These are phyloP conservation scores for Colletotrichum sublineola DNA, from an alignment of 2,329 filamentous ascomycete species.

Conservation along the genomic window DNA sequence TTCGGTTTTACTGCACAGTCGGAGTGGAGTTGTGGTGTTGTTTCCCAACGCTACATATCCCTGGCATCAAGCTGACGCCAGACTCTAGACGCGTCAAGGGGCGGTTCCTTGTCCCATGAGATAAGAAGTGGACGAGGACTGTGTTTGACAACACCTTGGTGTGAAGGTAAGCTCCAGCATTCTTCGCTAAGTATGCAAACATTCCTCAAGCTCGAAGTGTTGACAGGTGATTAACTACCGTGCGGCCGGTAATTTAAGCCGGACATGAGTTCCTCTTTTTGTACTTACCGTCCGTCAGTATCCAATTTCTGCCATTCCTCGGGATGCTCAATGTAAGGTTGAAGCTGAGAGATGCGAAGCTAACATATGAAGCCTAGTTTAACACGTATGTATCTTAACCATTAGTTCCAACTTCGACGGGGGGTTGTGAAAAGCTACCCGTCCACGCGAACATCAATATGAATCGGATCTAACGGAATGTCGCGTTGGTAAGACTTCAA, in stretches of 20 bases:
- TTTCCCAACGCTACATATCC: conserved; percentile 30
- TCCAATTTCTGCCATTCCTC: background rate
- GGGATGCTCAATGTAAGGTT: background rate
- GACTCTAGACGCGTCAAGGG: conserved; percentile 1
- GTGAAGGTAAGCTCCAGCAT: background rate
- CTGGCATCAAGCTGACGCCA: conserved; percentile 20
- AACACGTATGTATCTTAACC: background rate
- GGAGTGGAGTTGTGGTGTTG: conserved; percentile 2
- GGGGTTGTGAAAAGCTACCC: background rate
- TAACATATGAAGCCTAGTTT: background rate
- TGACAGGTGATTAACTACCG: background rate
- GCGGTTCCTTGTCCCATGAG: background rate
- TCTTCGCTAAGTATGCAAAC: background rate
- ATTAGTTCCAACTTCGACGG: background rate
- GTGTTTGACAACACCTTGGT: background rate
- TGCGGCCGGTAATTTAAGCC: background rate
- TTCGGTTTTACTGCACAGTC: background rate
- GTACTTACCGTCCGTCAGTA: background rate
- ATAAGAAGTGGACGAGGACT: too few species aligned
- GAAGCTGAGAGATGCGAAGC: background rate
- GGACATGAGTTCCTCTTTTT: background rate
- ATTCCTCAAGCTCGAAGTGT: background rate
- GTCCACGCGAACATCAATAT: background rate
- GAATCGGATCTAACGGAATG: conserved; percentile 2
- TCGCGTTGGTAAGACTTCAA: background rate